Evolutionary conservation across 495 filamentous ascomycete genomes (phyloP), one percentile per base, ranked within the genome.

Genomic region (Daldinia vernicosa): DNA sequence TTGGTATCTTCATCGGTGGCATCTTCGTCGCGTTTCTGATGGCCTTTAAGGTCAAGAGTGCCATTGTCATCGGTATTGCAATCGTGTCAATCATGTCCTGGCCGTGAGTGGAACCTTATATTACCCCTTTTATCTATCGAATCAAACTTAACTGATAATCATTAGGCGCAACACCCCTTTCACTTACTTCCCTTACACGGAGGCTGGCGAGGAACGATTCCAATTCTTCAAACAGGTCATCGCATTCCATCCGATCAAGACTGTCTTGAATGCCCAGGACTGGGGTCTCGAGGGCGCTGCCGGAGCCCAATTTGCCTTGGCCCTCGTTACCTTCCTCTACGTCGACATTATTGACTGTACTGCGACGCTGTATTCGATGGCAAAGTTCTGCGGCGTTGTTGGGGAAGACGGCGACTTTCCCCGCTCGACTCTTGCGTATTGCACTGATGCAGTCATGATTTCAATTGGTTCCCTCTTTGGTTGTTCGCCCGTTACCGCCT

Each of bases 281-380:
- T 95, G 91, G 91, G 76, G 90, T 73, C 74, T 94, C 14, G 24
- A 53, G 33, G 79, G 75, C 4, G 76, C 80, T 8, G 80, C 79
- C 6, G 86, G 87, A 40, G 87, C 88, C 0, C 75, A 80, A 64
- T 93, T 95, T 75, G 88, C 85, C 35, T 79, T 94, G 14, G 92
- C 92, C 1, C 87, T 94, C 43, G 88, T 95, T 71, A 94, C 92
- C 14, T 94, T 95, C 76, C 85, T 94, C 66, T 94, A 95, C 71
- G 92, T 95, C 59, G 92, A 95, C 78, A 93, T 94, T 60, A 85
- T 89, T 58, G 87, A 89, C 68, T 84, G 83, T 70, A 89, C 87
- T 6, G 87, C 87, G 35, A 89, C 87, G 4, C 76, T 89, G 53
- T 94, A 94, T 81, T 92, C 91, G 26, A 93, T 95, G 91, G 92